Evolutionary conservation across 2,329 filamentous ascomycete species (phyloP), one percentile per base, ranked within the genome.

Genomic region (Ophiocordyceps camponoti-saundersi): DNA sequence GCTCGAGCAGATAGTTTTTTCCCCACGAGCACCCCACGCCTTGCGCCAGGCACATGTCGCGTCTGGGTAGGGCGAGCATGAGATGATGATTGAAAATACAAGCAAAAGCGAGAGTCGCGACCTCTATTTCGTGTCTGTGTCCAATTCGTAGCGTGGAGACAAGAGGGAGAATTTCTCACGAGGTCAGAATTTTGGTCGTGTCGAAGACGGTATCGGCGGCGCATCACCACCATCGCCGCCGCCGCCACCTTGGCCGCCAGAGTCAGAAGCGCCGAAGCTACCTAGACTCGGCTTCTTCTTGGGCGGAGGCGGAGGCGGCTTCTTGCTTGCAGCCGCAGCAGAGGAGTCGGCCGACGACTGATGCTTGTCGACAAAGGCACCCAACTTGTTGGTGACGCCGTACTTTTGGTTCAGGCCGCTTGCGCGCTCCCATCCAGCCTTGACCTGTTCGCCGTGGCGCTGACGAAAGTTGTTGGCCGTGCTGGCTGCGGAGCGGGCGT

Each of bases 401-500:
- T 82, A 82, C 57, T 77, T 80, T 56, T 80, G 72, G 47, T 79
- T 75, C 47, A 80, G 53, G 2, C 64, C 66, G 50, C 72, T 75
- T 4, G 79, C 78, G 20, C 68, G 70, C 55, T 70, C 66, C 54
- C 72, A 68, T 0, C 80, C 80, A 6, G 73, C 64, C 1, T 75
- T 72, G 6, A 84, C 74, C 57, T 85, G 78, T 18, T 81, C 80
- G 3, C 80, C 76, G 54, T 86, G 80, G 26, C 80, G 66, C 57
- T 85, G 76, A 15, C 79, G 77, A 59, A 87, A 84, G 56, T 82
- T 81, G 52, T 77, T 80, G 39, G 74, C 73, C 36, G 78, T 82
- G 26, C 69, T 68, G 1, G 75, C 80, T 15, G 78, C 74, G 39
- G 68, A 63, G 49, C 67, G 69, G 10, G 74, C 69, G 55, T 85